phyloP scores from a whole-genome alignment of 305 asterid species.

The Stenogyne calaminthoides region DNA sequence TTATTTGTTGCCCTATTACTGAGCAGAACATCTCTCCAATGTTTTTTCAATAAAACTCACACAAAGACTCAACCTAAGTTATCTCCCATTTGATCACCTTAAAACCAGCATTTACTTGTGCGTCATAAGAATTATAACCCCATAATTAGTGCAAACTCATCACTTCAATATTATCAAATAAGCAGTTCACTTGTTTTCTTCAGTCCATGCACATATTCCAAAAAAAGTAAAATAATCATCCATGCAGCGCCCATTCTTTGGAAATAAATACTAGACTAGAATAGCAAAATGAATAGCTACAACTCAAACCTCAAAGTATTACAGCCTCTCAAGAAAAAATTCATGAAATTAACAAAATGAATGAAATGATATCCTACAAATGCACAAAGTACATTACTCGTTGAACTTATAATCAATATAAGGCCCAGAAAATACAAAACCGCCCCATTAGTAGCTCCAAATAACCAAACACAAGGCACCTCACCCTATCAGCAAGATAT shows the following conservation, averaged over 20 bases:
- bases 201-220: constrained; percentile 8
- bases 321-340: constrained; percentile 2
- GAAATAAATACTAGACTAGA: not conserved
- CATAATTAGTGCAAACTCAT: not conserved
- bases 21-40: not conserved
- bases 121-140: not conserved
- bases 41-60: not conserved
- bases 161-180: constrained; percentile 6
- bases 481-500: constrained; percentile 21
- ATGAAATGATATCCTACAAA: not conserved
- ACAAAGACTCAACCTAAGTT: constrained; percentile 2
- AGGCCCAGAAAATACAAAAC: constrained; percentile 3
- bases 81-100: not conserved
- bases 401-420: not conserved
- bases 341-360: not conserved
- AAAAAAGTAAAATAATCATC: not conserved
- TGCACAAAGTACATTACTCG: constrained; percentile 12
- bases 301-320: constrained; percentile 1
- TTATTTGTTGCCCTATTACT: not conserved
- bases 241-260: constrained; percentile 12
- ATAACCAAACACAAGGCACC: constrained; percentile 12
- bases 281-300: not conserved
- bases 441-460: constrained; percentile 1
- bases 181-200: constrained; percentile 15
- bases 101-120: constrained; percentile 6